Percentiles rank a stretch among this genome's conserved stretches.
These are phyloP conservation scores for Polyporus arcularius DNA, from an alignment of 768 basidiomycete genomes.

Conservation along the genomic window DNA sequence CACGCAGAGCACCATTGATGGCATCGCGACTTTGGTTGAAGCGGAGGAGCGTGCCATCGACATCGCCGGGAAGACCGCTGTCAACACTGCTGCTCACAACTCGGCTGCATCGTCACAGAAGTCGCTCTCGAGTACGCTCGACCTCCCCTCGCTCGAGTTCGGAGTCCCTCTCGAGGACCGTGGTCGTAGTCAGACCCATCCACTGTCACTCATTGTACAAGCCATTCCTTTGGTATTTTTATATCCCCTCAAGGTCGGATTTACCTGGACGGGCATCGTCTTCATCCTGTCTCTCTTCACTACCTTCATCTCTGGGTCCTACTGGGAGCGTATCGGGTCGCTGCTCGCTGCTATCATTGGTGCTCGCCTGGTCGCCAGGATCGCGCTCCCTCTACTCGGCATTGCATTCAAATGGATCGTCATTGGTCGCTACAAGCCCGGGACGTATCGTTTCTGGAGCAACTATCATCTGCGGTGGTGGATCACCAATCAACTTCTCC, in stretches of 20 bases:
- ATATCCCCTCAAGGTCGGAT: conserved; percentile 46
- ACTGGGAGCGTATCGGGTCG: conserved; percentile 37
- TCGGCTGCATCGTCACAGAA: conserved; percentile 7
- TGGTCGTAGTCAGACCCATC: conserved; percentile 29
- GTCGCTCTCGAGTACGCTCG: conserved; percentile 3
- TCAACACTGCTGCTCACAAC: conserved; percentile 10
- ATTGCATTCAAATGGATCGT: conserved; percentile 51
- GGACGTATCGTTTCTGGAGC: conserved; percentile 31
- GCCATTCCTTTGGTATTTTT: conserved; percentile 45
- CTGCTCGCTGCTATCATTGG: conserved; percentile 37
- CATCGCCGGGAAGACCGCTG: conserved; percentile 15
- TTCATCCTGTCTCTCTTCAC: conserved; percentile 40
- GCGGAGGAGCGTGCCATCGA: not conserved
- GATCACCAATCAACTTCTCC: conserved; percentile 43
- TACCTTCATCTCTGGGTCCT: conserved; percentile 29
- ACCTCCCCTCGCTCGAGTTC: conserved; percentile 17
- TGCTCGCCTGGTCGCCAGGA: conserved; percentile 36
- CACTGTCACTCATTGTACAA: conserved; percentile 42
- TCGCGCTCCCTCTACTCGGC: conserved; percentile 40
- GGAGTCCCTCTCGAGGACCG: not conserved
- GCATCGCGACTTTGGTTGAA: conserved; percentile 42
- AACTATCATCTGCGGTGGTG: conserved; percentile 47
- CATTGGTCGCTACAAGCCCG: conserved; percentile 43
- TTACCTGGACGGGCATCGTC: conserved; percentile 44
- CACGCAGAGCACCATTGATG: conserved; percentile 42